Base-by-base conservation (phyloP, 2,329 filamentous ascomycete species). In the Arachnopeziza araneosa region DNA sequence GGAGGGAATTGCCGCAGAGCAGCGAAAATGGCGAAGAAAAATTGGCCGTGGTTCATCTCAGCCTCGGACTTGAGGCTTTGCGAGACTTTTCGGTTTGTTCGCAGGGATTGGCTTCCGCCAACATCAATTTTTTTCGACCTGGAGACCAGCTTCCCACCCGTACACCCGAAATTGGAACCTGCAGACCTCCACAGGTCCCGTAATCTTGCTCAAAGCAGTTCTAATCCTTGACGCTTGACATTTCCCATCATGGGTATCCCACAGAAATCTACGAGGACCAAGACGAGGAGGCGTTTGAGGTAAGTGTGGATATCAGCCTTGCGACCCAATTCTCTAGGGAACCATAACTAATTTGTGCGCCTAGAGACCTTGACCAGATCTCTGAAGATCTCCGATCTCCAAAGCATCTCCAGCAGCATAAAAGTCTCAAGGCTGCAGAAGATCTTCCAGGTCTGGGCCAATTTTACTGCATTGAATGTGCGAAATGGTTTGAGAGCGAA, bases 401-500 rank as follows among this genome's bases (percentile, higher is more conserved):
- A 22, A 89, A 87, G 73, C 93, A 98, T 72, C 84, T 99, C 36
- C 78, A 85, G 53, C 84, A 90, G 66, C 92, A 88, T 80, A 89
- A 92, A 72, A 83, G 86, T 55, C 84, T 86, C 51, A 96, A 96
- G 72, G 85, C 88, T 6, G 77, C 83, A 23, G 93, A 98, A 72
- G 95, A 98, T 70, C 81, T 97, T 44, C 95, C 95, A 2, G 93
- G 87, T 0, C 80, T 97, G 54, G 95, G 95, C 24, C 82, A 85
- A 68, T 87, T 87, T 73, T 98, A 97, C 76, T 99, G 95, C 75
- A 80, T 89, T 19, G 90, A 96, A 75, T 99, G 95, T 75, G 89
- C 95, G 64, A 98, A 96, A 78, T 98, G 91, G 88, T 98, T 96
- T 74, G 93, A 98, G 74, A 89, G 86, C 55, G 89, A 95, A 66